Base-by-base conservation (phyloP, 257 asterid species). In the Plectranthus barbatus region DNA sequence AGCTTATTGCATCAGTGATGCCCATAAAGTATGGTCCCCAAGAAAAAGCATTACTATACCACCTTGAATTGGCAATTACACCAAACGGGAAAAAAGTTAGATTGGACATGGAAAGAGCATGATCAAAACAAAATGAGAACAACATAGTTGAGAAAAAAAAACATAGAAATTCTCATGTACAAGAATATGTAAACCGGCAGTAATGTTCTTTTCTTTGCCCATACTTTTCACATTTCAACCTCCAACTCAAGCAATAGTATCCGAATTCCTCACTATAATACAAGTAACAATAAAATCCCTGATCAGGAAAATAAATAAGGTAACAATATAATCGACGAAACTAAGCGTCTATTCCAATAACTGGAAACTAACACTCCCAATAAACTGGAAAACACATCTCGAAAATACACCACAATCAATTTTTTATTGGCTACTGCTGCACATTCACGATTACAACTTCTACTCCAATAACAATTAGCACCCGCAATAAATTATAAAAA, bases 1-100 rank as follows among this genome's bases (percentile, higher is more conserved):
- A 74, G 81, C 84, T 80, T 68, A 83, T 9, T 26, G 76, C 77
- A 74, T 75, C 82, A 73, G 71, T 57, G 57, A 71, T 72, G 47
- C 81, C 88, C 84, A 80, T 88, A 77, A 50, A 75, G 77, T 71
- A 78, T 60, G 67, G 69, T 53, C 77, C 69, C 77, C 68, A 64
- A 52, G 21, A 52, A 50, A 11, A 29, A 77, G 64, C 79, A 77
- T 69, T 54, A 77, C 55, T 67, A 78, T 24, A 72, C 62, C 83
- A 69, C 88, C 82, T 73, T 67, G 80, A 77, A 64, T 67, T 10
- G 50, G 58, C 70, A 76, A 73, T 63, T 41, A 51, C 74, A 70
- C 48, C 12, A 46, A 66, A 56, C 54, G 5, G 17, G 40, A 21
- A 9, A 5, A 53, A 9, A 46, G 65, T 46, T 40, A 29, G 67